Evolutionary conservation across 805 yeast species (phyloP).

Genomic region (Wickerhamiella shivajii): DNA sequence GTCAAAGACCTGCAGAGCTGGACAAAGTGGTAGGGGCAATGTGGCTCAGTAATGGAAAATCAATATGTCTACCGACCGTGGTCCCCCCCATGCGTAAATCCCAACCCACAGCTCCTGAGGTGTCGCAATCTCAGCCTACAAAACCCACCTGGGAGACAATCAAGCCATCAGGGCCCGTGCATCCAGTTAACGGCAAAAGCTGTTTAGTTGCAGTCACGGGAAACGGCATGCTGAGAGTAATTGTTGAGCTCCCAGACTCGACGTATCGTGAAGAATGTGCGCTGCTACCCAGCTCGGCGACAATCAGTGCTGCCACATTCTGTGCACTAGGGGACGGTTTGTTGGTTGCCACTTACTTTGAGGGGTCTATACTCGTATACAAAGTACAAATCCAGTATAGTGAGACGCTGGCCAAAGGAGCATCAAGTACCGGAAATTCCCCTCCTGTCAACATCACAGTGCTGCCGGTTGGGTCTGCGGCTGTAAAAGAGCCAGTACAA

Average conservation of each 20-base stretch:
- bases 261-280: conserved; percentile 17
- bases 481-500: conserved; percentile 3
- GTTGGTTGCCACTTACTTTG: conserved; percentile 20
- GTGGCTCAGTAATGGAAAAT: conserved; percentile 67
- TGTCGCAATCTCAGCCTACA: conserved; percentile 12
- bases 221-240: conserved; percentile 44
- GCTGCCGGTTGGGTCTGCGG: conserved; percentile 6
- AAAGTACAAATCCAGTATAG: conserved; percentile 15
- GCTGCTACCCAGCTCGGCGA: conserved; percentile 8
- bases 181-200: conserved; percentile 53
- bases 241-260: conserved; percentile 33
- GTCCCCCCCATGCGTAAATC: conserved; percentile 3
- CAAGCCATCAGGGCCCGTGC: conserved; percentile 46
- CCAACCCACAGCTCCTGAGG: conserved; percentile 11
- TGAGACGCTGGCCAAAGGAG: not conserved
- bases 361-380: conserved; percentile 11
- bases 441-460: conserved; percentile 1
- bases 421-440: conserved; percentile 5
- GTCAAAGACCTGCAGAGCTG: conserved; percentile 16
- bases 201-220: conserved; percentile 55
- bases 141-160: conserved; percentile 29
- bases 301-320: conserved; percentile 4
- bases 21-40: conserved; percentile 35
- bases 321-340: conserved; percentile 11
- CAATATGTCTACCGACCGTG: conserved; percentile 25